Base-by-base conservation (phyloP, 1,284 basidiomycete species). In the Ceratobasidium sp. region DNA sequence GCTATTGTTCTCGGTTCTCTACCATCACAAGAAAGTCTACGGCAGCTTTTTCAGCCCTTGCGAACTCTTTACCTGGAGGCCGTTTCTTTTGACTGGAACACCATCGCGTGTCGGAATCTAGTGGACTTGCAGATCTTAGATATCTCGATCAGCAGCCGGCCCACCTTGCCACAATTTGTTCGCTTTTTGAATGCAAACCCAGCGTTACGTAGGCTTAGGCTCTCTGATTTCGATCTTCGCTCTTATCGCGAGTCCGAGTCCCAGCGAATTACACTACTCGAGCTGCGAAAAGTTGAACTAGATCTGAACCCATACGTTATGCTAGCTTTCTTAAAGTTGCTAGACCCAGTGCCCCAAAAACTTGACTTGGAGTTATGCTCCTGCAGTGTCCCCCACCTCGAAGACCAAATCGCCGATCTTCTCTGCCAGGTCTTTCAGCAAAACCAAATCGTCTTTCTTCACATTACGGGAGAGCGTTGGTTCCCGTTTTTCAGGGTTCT, bases 91-190 rank as follows among this genome's bases (percentile, higher is more conserved):
- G 52, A 67, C 52, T 67, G 64, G 64, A 41, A 67, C 30, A 28
- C 16, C 7, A 23, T 67, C 13, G 8, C 64, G 6, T 67, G 64
- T 26, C 38, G 38, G 32, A 67, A 67, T 38, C 64, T 67, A 14
- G 64, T 67, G 6, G 64, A 67, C 38, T 26, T 67, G 38, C 64
- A 67, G 49, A 7, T 67, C 11, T 26, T 67, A 13, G 50, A 67
- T n/a, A 26, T 44, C 3, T 38, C 64, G 6, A 11, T 43, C 5
- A 38, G 44, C 21, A 52, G 64, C n/a, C 30, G 14, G n/a, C 64
- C 64, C 30, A 67, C 18, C 49, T 14, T 21, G 11, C 16, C 30
- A 8, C 52, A 52, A 32, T 28, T 67, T n/a, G 21, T 35, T 21
- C n/a, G 55, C 30, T 21, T 67, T 4, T 18, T 67, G n/a, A 52